Evolutionary conservation across 176 grass and related monocot genomes (phyloP).

Genomic region (maize (Zea mays)): DNA sequence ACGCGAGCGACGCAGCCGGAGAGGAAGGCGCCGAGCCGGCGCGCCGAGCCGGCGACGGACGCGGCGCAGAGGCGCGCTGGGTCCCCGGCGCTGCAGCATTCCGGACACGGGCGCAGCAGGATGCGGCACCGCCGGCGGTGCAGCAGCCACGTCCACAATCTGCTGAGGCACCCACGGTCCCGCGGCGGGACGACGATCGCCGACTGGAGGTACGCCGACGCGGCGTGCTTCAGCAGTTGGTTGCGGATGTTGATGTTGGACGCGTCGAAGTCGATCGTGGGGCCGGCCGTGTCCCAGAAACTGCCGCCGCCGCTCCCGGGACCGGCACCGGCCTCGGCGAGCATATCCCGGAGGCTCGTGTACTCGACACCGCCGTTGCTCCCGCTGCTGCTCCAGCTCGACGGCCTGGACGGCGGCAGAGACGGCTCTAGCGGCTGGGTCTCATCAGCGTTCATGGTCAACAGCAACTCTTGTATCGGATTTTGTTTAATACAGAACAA

Average conservation of each 20-base stretch:
- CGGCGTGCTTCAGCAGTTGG: slow-evolving; percentile 67
- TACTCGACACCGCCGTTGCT: slow-evolving; percentile 41
- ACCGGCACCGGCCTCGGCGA: slow-evolving; percentile 13
- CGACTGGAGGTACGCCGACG: slow-evolving; percentile 70
- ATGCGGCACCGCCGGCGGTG: slow-evolving; percentile 34
- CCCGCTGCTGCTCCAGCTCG: slow-evolving; percentile 26
- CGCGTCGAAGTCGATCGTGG: slow-evolving; percentile 36
- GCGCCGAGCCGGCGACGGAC: slow-evolving; percentile 13
- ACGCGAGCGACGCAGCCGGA: slow-evolving; percentile 26
- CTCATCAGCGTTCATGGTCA: slow-evolving; percentile 40
- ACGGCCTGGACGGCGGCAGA: slow-evolving; percentile 27
- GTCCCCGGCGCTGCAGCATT: neutral
- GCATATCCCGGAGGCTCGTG: slow-evolving; percentile 68
- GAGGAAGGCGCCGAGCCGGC: slow-evolving; percentile 27
- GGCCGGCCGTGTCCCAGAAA: neutral
- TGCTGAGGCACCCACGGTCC: slow-evolving; percentile 41
- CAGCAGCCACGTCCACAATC: slow-evolving; percentile 37
- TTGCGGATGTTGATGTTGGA: slow-evolving; percentile 71
- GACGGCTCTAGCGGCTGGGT: slow-evolving; percentile 38
- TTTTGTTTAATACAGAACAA: neutral
- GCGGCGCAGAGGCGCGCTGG: slow-evolving; percentile 27
- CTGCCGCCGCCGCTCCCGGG: slow-evolving; percentile 19
- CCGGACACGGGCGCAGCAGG: slow-evolving; percentile 17
- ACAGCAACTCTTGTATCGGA: slow-evolving; percentile 18
- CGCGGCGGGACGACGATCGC: slow-evolving; percentile 44